Evolutionary conservation across 2,329 filamentous ascomycete genomes (phyloP).

Genomic region (Zasmidium citrigriseum): DNA sequence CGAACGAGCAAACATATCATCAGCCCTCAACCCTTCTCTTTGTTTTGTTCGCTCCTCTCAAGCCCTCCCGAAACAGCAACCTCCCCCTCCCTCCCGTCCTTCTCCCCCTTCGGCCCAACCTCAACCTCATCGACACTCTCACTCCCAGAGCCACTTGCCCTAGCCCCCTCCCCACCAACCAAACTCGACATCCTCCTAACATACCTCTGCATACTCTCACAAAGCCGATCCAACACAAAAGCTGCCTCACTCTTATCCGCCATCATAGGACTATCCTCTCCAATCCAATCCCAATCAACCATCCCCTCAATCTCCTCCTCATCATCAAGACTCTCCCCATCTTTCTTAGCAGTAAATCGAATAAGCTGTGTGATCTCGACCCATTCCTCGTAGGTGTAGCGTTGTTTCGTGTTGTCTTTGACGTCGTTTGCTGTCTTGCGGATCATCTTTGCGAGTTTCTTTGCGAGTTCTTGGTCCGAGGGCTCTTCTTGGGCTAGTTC

Average conservation of each 20-base stretch:
- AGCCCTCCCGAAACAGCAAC: not conserved
- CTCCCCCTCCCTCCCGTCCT: not conserved
- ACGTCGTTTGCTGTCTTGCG: conserved; percentile 65
- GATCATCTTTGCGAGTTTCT: conserved; percentile 69
- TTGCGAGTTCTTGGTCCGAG: conserved; percentile 59
- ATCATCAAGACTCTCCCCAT: conserved; percentile 37
- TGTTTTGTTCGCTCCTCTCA: not conserved
- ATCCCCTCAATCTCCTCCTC: conserved; percentile 60
- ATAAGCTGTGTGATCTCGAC: conserved; percentile 79
- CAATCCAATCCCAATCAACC: conserved; percentile 73
- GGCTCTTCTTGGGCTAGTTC: conserved; percentile 50
- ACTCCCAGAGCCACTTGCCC: not conserved
- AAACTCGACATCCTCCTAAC: conserved; percentile 26
- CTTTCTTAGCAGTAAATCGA: conserved; percentile 48
- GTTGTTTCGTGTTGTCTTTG: conserved; percentile 57
- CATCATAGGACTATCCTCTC: conserved; percentile 67
- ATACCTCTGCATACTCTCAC: conserved; percentile 61
- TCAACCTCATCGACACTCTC: not conserved
- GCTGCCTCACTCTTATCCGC: conserved; percentile 63
- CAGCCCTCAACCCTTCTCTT: not conserved
- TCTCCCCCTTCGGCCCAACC: not conserved
- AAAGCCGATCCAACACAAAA: conserved; percentile 66
- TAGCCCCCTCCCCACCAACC: not conserved
- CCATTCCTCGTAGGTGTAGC: conserved; percentile 84
- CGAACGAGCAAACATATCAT: too few relatives aligned